Evolutionary conservation across 768 basidiomycete species (phyloP).

Genomic region (Termitomyces sp.): DNA sequence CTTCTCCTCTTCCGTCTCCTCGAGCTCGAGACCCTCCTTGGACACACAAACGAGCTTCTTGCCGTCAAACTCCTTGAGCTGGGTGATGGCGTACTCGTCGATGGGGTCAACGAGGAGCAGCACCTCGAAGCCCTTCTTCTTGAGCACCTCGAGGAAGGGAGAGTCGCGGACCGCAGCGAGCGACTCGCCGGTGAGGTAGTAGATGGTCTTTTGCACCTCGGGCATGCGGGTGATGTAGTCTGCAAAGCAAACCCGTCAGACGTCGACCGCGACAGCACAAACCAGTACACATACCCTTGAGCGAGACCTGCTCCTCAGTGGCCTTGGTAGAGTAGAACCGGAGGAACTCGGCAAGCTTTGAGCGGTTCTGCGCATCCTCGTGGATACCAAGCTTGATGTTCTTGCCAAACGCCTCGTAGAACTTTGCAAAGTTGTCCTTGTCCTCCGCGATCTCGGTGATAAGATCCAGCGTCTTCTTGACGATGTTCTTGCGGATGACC

Average conservation of each 20-base stretch:
- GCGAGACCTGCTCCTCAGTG: constrained; percentile 81
- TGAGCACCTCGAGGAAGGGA: constrained; percentile 98
- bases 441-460: constrained; percentile 97
- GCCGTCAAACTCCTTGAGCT: constrained; percentile 98
- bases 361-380: constrained; percentile 97
- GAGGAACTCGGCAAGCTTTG: constrained; percentile 98
- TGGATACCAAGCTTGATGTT: constrained; percentile 99
- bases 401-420: constrained; percentile 98
- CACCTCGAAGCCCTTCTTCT: constrained; percentile 99
- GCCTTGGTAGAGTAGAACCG: constrained; percentile 98
- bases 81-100: constrained; percentile 97
- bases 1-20: constrained; percentile 99
- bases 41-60: constrained; percentile 98
- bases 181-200: constrained; percentile 99
- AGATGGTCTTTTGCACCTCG: constrained; percentile 97
- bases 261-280: not conserved
- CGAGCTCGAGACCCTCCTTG: constrained; percentile 98
- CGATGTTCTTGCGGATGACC: constrained; percentile 98
- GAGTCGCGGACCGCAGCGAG: constrained; percentile 87
- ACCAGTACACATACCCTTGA: constrained; percentile 62
- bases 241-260: constrained; percentile 20
- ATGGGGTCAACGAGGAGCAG: constrained; percentile 97
- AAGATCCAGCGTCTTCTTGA: constrained; percentile 96
- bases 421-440: constrained; percentile 97
- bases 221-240: constrained; percentile 99